A percentile compares a stretch with the other conserved stretches of the same genome.
phyloP scores from a whole-genome alignment of 129 eudicot species.

The Helianthus annuus region DNA sequence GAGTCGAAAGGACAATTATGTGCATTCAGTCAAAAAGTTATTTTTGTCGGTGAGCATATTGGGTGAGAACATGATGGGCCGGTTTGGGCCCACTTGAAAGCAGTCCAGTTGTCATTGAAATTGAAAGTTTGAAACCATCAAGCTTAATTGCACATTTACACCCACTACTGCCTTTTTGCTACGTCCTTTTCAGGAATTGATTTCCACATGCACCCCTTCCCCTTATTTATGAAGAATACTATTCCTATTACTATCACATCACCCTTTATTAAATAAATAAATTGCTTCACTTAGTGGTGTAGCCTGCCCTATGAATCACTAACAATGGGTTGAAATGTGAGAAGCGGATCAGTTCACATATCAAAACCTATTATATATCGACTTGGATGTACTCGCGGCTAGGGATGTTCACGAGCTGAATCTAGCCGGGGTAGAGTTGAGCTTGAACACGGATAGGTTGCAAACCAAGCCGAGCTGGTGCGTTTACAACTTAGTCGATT shows the following conservation, averaged over 20 bases:
- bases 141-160: conserved; percentile 14
- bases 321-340: neutral
- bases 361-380: no score
- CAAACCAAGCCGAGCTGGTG: no score
- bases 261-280: neutral
- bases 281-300: neutral
- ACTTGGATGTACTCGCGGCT: no score
- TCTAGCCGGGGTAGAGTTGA: no score
- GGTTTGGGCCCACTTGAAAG: conserved; percentile 7
- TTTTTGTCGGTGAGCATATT: conserved; percentile 8
- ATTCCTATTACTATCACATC: neutral
- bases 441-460: no score
- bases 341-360: no score
- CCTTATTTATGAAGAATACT: neutral
- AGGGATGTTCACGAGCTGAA: no score
- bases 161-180: conserved; percentile 1
- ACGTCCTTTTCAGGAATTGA: neutral
- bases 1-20: neutral
- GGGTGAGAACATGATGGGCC: conserved; percentile 19
- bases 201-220: neutral
- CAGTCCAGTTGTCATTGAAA: conserved; percentile 2
- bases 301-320: conserved; percentile 3
- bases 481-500: no score
- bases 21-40: conserved; percentile 2
- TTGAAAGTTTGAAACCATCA: no score